phyloP scores from a whole-genome alignment of 176 grass and related monocot species.

The Phragmites australis region DNA sequence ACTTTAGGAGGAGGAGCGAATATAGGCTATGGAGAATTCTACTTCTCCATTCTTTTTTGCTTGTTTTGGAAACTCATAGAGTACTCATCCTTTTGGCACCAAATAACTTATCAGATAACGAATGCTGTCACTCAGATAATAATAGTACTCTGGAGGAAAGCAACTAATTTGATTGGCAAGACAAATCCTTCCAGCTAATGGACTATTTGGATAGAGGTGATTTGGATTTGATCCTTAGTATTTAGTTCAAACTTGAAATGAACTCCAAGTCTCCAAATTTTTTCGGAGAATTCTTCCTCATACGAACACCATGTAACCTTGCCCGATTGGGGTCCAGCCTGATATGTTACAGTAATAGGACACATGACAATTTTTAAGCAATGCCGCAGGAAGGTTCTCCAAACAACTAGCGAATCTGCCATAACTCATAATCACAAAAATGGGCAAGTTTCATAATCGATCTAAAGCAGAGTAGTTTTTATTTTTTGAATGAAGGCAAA shows the following conservation, averaged over 20 bases:
- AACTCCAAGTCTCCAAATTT: background rate
- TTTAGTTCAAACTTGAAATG: constrained; percentile 1
- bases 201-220: background rate
- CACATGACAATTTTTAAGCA: background rate
- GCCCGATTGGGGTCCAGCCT: background rate
- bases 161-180: background rate
- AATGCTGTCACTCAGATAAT: background rate
- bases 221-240: background rate
- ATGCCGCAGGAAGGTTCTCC: background rate
- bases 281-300: background rate
- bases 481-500: background rate
- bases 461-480: background rate
- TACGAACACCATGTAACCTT: background rate
- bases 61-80: background rate
- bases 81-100: background rate
- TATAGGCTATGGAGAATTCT: background rate
- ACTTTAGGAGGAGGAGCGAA: background rate
- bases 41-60: background rate
- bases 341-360: background rate
- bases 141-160: background rate
- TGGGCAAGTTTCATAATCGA: background rate
- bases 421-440: background rate
- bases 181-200: background rate
- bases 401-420: background rate
- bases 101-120: background rate